phyloP scores from a whole-genome alignment of 805 yeast species.

The Pichia phayaonensis region DNA sequence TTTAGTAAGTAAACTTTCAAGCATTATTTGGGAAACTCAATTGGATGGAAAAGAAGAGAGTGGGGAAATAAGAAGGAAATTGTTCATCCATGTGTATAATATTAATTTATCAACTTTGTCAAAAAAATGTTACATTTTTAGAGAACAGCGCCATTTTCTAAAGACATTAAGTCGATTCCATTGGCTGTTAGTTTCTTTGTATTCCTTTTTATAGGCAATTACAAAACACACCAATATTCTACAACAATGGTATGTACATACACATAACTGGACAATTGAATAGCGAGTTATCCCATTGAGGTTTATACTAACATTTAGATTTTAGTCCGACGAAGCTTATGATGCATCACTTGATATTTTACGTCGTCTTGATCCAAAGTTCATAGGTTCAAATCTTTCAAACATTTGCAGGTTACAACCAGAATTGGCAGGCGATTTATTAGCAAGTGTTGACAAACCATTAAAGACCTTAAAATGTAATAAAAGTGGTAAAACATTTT shows the following conservation, averaged over 20 bases:
- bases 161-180: not conserved
- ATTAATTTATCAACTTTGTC: too few relatives aligned
- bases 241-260: slow-evolving; percentile 2
- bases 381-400: slow-evolving; percentile 37
- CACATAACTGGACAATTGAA: not conserved
- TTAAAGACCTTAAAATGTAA: slow-evolving; percentile 45
- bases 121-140: too few relatives aligned
- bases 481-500: slow-evolving; percentile 54
- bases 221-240: not conserved
- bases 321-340: slow-evolving; percentile 40
- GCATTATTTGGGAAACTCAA: not conserved
- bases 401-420: slow-evolving; percentile 50
- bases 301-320: not conserved
- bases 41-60: too few relatives aligned
- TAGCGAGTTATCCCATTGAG: too few relatives aligned
- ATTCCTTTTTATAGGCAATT: not conserved
- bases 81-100: too few relatives aligned
- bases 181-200: not conserved
- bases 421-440: slow-evolving; percentile 76
- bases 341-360: slow-evolving; percentile 76
- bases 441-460: slow-evolving; percentile 85
- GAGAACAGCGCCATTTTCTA: not conserved
- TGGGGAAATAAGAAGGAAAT: not conserved
- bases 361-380: slow-evolving; percentile 66
- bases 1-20: slow-evolving; percentile 10